Evolutionary conservation across 148 eudicot species (phyloP).

Genomic region (Camellia granthamiana): DNA sequence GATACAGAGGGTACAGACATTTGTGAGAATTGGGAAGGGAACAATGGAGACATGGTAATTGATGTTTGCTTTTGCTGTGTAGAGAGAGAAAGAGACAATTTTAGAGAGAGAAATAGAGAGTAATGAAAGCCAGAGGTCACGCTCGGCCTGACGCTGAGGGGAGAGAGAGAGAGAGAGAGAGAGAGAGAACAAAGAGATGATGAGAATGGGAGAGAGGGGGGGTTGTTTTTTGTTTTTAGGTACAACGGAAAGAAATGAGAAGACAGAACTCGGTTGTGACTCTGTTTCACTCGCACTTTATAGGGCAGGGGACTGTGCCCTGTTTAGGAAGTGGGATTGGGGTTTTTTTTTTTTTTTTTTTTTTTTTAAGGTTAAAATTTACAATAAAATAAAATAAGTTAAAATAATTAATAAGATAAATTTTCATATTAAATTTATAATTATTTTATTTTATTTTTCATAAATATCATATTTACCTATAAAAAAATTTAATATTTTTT

Average conservation of each 20-base stretch:
- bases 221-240: not conserved
- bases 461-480: too few relatives aligned
- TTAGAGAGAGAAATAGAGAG: slow-evolving; percentile 19
- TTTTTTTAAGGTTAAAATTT: too few relatives aligned
- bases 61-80: slow-evolving; percentile 8
- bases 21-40: slow-evolving; percentile 17
- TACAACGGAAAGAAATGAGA: not conserved
- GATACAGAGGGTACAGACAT: not conserved
- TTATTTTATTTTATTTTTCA: too few relatives aligned
- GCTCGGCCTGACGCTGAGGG: slow-evolving; percentile 13
- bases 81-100: slow-evolving; percentile 17
- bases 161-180: not conserved
- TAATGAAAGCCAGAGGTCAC: slow-evolving; percentile 40
- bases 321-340: too few relatives aligned
- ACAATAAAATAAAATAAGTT: too few relatives aligned
- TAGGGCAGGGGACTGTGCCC: too few relatives aligned
- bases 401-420: too few relatives aligned
- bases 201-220: not conserved
- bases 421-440: too few relatives aligned
- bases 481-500: too few relatives aligned
- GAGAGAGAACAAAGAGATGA: not conserved
- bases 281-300: too few relatives aligned
- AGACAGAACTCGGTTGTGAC: too few relatives aligned
- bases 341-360: too few relatives aligned
- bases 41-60: slow-evolving; percentile 20